Percentiles rank a stretch among this genome's conserved stretches.
These are phyloP conservation scores for Cordyceps javanica DNA, from an alignment of 2,329 filamentous ascomycete genomes.

Conservation along the genomic window DNA sequence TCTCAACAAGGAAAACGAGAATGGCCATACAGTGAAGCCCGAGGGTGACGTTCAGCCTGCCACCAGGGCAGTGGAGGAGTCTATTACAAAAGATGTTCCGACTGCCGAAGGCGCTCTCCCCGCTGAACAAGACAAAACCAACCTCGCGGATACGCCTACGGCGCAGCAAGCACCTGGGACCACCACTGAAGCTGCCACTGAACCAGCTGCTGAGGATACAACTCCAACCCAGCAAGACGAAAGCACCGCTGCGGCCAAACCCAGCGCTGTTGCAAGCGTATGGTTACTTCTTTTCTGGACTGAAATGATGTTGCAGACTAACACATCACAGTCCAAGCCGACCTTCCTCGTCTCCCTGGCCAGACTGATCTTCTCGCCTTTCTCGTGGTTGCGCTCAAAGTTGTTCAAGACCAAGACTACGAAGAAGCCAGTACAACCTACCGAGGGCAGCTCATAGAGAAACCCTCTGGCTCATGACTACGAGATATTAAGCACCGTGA, in stretches of 20 bases:
- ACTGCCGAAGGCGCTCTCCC: not conserved
- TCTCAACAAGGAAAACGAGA: not conserved
- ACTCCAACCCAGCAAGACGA: not conserved
- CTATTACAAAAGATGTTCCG: not conserved
- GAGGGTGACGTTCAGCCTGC: not conserved
- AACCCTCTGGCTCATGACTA: slow-evolving; percentile 4
- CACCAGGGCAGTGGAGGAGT: not conserved
- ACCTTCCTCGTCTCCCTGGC: slow-evolving; percentile 10
- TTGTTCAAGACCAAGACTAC: slow-evolving; percentile 7
- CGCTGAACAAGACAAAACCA: not conserved
- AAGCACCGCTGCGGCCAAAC: not conserved
- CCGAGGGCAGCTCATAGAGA: slow-evolving; percentile 10
- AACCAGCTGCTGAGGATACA: not conserved
- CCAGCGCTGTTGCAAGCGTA: slow-evolving; percentile 2
- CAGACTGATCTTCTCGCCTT: slow-evolving; percentile 10
- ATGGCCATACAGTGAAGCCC: not conserved
- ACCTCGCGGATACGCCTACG: not conserved
- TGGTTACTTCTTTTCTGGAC: not conserved
- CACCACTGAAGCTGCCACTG: not conserved
- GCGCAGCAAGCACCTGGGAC: not conserved
- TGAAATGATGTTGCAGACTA: not conserved
- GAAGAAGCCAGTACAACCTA: not conserved
- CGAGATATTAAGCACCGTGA: slow-evolving; percentile 9
- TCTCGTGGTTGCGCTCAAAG: slow-evolving; percentile 11
- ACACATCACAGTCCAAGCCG: slow-evolving; percentile 8